Conservation (phyloP, 305 asterid genomes). For the Vinca major region DNA sequence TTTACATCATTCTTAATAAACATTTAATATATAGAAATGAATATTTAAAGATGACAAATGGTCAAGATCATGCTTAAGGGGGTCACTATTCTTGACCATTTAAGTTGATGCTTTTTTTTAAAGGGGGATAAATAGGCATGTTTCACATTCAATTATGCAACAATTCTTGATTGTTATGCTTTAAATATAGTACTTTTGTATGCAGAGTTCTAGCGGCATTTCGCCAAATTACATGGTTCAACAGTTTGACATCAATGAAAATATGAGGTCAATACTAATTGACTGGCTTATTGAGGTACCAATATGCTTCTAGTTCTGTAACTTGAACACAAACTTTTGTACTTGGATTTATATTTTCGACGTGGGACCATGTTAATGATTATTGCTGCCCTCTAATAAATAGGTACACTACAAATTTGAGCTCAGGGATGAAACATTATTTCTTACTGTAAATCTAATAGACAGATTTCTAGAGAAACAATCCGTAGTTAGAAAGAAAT, state of each 20-base stretch:
- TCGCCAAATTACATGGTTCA: conserved; percentile 67
- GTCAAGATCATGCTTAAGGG: background rate
- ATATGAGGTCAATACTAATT: conserved; percentile 78
- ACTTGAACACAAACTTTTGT: background rate
- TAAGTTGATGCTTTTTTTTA: background rate
- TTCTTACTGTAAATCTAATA: conserved; percentile 66
- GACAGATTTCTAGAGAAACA: conserved; percentile 81
- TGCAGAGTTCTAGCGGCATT: conserved; percentile 64
- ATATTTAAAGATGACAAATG: background rate
- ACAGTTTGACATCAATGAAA: conserved; percentile 74
- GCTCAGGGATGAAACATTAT: conserved; percentile 72
- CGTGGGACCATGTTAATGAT: background rate
- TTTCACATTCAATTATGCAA: background rate
- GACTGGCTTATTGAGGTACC: conserved; percentile 93
- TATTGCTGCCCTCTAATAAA: conserved; percentile 1
- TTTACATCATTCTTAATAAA: background rate
- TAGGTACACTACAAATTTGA: conserved; percentile 96
- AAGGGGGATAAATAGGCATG: too few species aligned
- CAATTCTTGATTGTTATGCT: background rate
- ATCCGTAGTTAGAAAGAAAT: conserved; percentile 58
- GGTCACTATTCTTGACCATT: background rate
- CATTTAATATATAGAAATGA: background rate
- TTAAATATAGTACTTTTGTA: background rate
- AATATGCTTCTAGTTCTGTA: background rate
- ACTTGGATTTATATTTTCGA: background rate